A percentile compares a stretch with the other conserved stretches of the same genome.
Conservation (phyloP, 768 basidiomycete species). For the Lentinula sp. region DNA sequence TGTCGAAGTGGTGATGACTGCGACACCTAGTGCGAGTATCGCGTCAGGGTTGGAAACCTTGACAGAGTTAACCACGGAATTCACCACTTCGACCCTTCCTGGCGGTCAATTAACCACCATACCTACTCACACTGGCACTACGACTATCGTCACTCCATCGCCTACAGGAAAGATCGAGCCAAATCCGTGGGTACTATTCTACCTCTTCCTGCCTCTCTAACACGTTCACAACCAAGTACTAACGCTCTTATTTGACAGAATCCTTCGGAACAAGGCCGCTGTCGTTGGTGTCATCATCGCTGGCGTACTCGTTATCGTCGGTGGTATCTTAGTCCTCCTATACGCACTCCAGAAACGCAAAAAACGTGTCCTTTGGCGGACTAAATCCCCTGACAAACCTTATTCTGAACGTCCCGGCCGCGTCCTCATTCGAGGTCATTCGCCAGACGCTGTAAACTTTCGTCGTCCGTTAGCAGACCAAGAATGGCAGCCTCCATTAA, state of each 20-base stretch:
- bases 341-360: neutral
- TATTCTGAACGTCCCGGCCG: conserved; percentile 1
- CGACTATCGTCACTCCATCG: neutral
- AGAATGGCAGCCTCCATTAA: conserved; percentile 5
- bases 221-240: neutral
- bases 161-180: conserved; percentile 1
- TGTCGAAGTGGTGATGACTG: neutral
- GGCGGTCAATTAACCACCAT: neutral
- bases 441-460: neutral
- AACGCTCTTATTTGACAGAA: neutral
- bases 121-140: neutral
- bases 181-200: neutral
- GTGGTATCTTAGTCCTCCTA: neutral
- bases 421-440: neutral
- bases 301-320: neutral
- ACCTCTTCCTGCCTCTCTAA: neutral
- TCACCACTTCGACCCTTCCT: neutral
- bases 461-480: neutral
- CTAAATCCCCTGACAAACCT: neutral
- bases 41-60: neutral
- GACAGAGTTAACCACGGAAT: neutral
- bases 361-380: neutral
- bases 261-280: conserved; percentile 1
- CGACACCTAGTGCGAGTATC: neutral
- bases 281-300: neutral